phyloP scores from a whole-genome alignment of 805 yeast genomes.

The Hanseniaspora nectarophila region DNA sequence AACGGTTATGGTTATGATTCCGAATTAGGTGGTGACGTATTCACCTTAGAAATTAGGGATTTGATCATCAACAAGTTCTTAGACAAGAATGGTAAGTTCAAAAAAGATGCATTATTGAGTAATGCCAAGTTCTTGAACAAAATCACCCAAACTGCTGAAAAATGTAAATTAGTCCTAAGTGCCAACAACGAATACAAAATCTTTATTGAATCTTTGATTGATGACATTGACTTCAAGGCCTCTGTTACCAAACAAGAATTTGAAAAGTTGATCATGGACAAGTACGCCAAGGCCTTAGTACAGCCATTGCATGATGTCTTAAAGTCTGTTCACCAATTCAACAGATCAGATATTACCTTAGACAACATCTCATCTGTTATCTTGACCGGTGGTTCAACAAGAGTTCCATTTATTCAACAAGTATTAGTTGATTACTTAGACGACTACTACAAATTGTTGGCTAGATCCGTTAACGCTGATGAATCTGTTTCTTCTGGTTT shows the following conservation, averaged over 20 bases:
- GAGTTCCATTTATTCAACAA: constrained; percentile 78
- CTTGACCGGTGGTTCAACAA: constrained; percentile 78
- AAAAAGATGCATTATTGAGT: constrained; percentile 28
- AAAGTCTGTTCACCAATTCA: constrained; percentile 43
- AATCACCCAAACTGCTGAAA: constrained; percentile 73
- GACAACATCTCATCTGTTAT: constrained; percentile 52
- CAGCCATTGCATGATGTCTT: constrained; percentile 37
- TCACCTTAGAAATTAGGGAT: constrained; percentile 56
- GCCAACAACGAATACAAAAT: constrained; percentile 75
- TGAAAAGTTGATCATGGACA: constrained; percentile 31
- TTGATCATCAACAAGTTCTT: constrained; percentile 51
- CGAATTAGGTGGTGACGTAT: constrained; percentile 61
- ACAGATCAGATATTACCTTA: constrained; percentile 24
- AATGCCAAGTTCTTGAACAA: constrained; percentile 50
- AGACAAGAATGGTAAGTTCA: constrained; percentile 10
- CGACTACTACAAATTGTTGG: constrained; percentile 33
- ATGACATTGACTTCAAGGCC: constrained; percentile 64
- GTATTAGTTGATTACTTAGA: constrained; percentile 44
- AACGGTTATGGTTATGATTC: constrained; percentile 61
- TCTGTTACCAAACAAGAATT: constrained; percentile 67
- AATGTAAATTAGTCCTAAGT: constrained; percentile 73
- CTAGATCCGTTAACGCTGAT: constrained; percentile 87
- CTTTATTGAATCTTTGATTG: constrained; percentile 59
- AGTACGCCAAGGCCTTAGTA: constrained; percentile 28
- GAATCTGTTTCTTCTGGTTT: constrained; percentile 89